Conservation (phyloP, 75 land plant genomes). For the Pseudotsuga menziesii region DNA sequence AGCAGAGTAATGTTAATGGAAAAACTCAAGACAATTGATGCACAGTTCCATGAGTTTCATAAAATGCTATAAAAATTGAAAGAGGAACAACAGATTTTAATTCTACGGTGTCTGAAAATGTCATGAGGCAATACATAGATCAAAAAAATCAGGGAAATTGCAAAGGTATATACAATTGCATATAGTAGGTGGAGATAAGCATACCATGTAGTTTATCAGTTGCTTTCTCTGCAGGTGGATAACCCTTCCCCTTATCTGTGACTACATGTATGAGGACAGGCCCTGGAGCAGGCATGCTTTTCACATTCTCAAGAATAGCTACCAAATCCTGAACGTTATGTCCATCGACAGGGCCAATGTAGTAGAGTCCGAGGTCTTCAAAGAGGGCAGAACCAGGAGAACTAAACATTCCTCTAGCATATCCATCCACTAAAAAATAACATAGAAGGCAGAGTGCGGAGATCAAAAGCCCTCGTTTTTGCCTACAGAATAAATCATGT, state of each 20-base stretch:
- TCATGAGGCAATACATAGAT: background rate
- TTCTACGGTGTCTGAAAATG: constrained; percentile 33
- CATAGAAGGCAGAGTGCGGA: too few species aligned
- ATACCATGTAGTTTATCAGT: constrained; percentile 78
- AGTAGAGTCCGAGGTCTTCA: constrained; percentile 78
- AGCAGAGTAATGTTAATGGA: too few species aligned
- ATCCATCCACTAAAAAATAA: constrained; percentile 77
- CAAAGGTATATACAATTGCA: too few species aligned
- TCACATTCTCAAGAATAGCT: constrained; percentile 59
- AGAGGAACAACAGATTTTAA: too few species aligned
- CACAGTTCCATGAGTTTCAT: too few species aligned
- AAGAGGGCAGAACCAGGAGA: constrained; percentile 65
- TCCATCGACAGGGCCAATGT: constrained; percentile 85
- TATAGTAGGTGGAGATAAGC: background rate
- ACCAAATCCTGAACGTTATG: constrained; percentile 68
- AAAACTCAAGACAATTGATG: too few species aligned
- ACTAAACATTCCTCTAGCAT: constrained; percentile 76
- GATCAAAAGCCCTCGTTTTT: too few species aligned
- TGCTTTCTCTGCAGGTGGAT: constrained; percentile 74
- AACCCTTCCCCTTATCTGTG: constrained; percentile 82
- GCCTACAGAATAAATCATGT: too few species aligned
- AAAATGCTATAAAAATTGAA: too few species aligned
- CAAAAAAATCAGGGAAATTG: background rate
- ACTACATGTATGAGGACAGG: constrained; percentile 82
- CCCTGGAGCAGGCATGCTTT: constrained; percentile 68